Conservation (phyloP, 2,329 filamentous ascomycete species). For the Fusarium pseudoanthophilum region DNA sequence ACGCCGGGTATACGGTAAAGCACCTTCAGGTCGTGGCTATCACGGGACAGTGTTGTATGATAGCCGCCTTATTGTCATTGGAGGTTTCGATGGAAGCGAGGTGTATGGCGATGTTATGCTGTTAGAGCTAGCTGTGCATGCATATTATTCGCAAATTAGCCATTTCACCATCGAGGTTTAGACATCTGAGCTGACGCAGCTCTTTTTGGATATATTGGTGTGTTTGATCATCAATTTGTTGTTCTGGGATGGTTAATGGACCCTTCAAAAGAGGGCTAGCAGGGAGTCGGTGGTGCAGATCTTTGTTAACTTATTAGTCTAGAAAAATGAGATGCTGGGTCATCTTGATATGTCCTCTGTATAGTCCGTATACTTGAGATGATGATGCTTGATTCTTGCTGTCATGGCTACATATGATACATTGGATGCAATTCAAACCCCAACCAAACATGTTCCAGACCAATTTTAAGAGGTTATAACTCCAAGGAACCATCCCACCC, state of each 20-base stretch:
- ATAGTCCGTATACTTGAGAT: not conserved
- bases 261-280: constrained; percentile 32
- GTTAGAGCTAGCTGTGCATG: constrained; percentile 74
- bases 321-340: constrained; percentile 33
- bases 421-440: constrained; percentile 14
- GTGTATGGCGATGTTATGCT: constrained; percentile 76
- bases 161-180: constrained; percentile 76
- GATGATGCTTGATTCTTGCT: not conserved
- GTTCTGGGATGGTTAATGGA: constrained; percentile 19
- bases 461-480: not conserved
- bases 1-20: constrained; percentile 70
- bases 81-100: constrained; percentile 74
- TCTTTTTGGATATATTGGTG: constrained; percentile 15
- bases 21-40: constrained; percentile 72
- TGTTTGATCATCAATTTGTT: constrained; percentile 26
- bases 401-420: constrained; percentile 19
- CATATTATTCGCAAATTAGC: constrained; percentile 79
- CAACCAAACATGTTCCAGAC: not conserved
- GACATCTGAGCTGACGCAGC: constrained; percentile 1
- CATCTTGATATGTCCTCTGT: constrained; percentile 10
- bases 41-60: constrained; percentile 75
- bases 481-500: not conserved
- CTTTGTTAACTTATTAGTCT: constrained; percentile 23
- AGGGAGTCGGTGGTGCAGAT: constrained; percentile 37
- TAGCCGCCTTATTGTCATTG: constrained; percentile 70